Evolutionary conservation across 345 rosid genomes (phyloP).

Genomic region (Cardamine occulta): DNA sequence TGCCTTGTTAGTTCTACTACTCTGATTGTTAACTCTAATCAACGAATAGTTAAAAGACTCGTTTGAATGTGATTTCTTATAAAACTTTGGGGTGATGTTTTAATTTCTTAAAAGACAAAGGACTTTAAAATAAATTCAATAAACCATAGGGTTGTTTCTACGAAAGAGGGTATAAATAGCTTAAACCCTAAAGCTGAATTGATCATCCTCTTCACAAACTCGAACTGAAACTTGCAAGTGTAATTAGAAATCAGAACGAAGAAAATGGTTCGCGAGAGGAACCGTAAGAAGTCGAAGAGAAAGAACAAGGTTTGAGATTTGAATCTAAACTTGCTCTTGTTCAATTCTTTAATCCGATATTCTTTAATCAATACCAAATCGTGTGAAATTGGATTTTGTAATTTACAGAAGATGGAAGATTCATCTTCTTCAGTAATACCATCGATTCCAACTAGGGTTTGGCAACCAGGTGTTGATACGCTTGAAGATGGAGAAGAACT

Average conservation of each 20-base stretch:
- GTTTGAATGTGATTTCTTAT: background rate
- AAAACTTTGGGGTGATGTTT: background rate
- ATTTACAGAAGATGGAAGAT: constrained; percentile 51
- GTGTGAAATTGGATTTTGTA: background rate
- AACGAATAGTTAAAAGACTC: background rate
- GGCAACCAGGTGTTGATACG: constrained; percentile 98
- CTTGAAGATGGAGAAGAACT: constrained; percentile 96
- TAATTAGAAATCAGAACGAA: background rate
- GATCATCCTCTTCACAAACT: constrained; percentile 21
- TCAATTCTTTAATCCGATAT: constrained; percentile 1
- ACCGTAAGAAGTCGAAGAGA: constrained; percentile 77
- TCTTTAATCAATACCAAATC: background rate
- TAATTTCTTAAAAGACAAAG: background rate
- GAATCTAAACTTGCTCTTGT: background rate
- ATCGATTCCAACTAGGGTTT: constrained; percentile 70
- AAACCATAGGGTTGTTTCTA: background rate
- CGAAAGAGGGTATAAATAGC: constrained; percentile 27
- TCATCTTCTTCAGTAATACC: constrained; percentile 65
- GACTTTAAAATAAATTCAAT: background rate
- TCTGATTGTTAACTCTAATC: constrained; percentile 31
- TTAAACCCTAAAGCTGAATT: constrained; percentile 42
- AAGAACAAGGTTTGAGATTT: constrained; percentile 63
- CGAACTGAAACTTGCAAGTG: background rate
- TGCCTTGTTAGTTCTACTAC: constrained; percentile 3
- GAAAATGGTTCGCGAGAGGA: constrained; percentile 71